A percentile compares a stretch with the other conserved stretches of the same genome.
These are phyloP conservation scores for Paramecium pentaurelia DNA, from an alignment of 73 alveolate genomes.

Conservation along the genomic window DNA sequence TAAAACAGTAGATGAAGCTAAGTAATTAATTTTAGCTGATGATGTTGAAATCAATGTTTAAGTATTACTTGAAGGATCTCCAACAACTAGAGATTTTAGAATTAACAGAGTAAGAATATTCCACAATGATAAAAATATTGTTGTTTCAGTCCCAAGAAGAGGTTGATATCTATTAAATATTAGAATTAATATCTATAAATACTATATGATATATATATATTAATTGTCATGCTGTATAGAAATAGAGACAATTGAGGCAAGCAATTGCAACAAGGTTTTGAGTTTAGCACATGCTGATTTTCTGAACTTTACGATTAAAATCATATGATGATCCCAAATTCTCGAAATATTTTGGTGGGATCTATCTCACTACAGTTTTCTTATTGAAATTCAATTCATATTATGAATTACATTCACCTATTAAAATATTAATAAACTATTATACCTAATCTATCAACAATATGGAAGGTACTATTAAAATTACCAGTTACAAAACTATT, in stretches of 20 bases:
- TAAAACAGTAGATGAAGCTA: not conserved
- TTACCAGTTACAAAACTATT: conserved; percentile 54
- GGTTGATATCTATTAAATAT: not conserved
- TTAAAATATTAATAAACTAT: not conserved
- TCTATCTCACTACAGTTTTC: conserved; percentile 38
- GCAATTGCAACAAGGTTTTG: conserved; percentile 49
- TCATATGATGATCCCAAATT: conserved; percentile 58
- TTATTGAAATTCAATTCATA: conserved; percentile 62
- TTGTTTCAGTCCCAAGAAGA: not conserved
- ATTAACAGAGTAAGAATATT: not conserved
- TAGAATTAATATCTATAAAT: not conserved
- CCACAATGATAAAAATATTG: not conserved
- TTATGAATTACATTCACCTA: conserved; percentile 45
- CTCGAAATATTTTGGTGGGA: conserved; percentile 63
- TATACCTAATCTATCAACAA: conserved; percentile 46
- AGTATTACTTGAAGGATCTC: not conserved
- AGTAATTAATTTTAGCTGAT: not conserved
- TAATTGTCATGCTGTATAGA: conserved; percentile 49
- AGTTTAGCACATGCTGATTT: conserved; percentile 35
- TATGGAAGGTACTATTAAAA: conserved; percentile 55
- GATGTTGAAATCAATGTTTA: not conserved
- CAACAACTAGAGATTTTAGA: not conserved
- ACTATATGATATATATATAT: not conserved
- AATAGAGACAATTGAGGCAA: conserved; percentile 60
- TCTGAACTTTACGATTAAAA: conserved; percentile 50